Base-by-base conservation (phyloP, 768 basidiomycete genomes). In the Bullera alba region DNA sequence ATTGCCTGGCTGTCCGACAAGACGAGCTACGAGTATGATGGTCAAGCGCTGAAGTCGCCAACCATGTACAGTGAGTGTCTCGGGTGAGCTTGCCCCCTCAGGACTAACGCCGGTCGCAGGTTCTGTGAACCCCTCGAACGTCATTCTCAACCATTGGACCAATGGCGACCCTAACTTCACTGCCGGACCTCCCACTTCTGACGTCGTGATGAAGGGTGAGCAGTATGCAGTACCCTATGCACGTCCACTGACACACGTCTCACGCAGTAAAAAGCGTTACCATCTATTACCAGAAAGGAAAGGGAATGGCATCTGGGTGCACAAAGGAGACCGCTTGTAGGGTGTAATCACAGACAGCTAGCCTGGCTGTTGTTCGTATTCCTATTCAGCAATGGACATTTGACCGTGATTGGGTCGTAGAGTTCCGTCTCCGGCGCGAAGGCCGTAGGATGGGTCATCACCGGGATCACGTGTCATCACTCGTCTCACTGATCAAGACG, bases 91-190 rank as follows among this genome's bases (percentile, higher is more conserved):
- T 5, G 17, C 12, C 30, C 12, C 27, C 28, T 17, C 12, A n/a
- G 41, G 16, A 25, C 34, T 6, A 39, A 39, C 29, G 36, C 14
- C n/a, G n/a, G n/a, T 19, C 10, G 22, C n/a, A 55, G 54, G 48
- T 2, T 44, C 53, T 8, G 46, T 53, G 1, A 53, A 60, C 37
- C 50, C 51, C 5, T 48, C 46, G 15, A 37, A 50, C 14, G 17
- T 60, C 17, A 41, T 55, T 19, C 27, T 60, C 17, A 52, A 60
- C 29, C 51, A 60, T 42, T 56, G 54, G 58, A 50, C 50, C 14
- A 52, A 51, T 17, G 58, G 50, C 1, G 50, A 56, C 37, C 21
- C 17, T 7, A 32, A 25, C 41, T 60, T 55, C 39, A 50, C 54
- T 5, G 23, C 30, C 6, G 50, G 49, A 44, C 58, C 58, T 28